These are phyloP conservation scores for Megacollybia platyphylla DNA, from an alignment of 1,284 basidiomycete species.

Conservation along the genomic window DNA sequence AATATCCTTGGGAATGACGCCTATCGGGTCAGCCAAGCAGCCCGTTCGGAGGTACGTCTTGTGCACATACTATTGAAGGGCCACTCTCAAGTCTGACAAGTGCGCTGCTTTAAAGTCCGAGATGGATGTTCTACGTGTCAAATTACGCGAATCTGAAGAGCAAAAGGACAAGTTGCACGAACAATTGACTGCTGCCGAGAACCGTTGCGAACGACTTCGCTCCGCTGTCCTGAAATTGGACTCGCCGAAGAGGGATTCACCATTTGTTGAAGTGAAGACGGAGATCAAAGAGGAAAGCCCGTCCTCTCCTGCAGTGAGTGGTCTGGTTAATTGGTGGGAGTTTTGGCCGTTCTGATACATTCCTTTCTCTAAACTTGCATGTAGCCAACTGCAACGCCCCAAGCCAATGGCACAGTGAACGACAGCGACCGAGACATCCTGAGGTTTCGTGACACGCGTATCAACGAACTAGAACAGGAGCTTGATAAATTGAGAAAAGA, in stretches of 20 bases:
- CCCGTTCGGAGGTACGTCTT: constrained; percentile 47
- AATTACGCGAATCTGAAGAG: constrained; percentile 41
- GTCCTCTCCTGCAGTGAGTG: constrained; percentile 58
- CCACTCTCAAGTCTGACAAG: constrained; percentile 20
- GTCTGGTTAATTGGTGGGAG: constrained; percentile 56
- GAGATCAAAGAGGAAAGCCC: constrained; percentile 37
- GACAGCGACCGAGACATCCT: constrained; percentile 16
- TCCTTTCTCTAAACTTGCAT: constrained; percentile 23
- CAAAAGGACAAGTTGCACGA: constrained; percentile 43
- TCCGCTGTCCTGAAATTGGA: constrained; percentile 46
- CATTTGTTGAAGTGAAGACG: constrained; percentile 18
- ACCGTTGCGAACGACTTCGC: constrained; percentile 57
- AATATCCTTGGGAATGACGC: constrained; percentile 21
- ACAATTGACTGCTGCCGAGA: constrained; percentile 54
- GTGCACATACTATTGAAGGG: background rate
- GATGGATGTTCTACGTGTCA: constrained; percentile 42
- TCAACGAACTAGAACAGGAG: constrained; percentile 32
- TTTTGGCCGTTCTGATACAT: constrained; percentile 26
- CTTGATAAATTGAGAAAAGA: constrained; percentile 25
- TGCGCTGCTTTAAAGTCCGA: constrained; percentile 47
- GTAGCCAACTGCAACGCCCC: constrained; percentile 18
- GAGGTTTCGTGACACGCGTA: constrained; percentile 26
- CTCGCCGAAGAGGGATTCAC: constrained; percentile 10
- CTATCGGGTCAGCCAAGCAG: constrained; percentile 34
- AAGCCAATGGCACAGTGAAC: constrained; percentile 2